These are phyloP conservation scores for Trichoderma reesei DNA, from an alignment of 495 filamentous ascomycete genomes.

Conservation along the genomic window DNA sequence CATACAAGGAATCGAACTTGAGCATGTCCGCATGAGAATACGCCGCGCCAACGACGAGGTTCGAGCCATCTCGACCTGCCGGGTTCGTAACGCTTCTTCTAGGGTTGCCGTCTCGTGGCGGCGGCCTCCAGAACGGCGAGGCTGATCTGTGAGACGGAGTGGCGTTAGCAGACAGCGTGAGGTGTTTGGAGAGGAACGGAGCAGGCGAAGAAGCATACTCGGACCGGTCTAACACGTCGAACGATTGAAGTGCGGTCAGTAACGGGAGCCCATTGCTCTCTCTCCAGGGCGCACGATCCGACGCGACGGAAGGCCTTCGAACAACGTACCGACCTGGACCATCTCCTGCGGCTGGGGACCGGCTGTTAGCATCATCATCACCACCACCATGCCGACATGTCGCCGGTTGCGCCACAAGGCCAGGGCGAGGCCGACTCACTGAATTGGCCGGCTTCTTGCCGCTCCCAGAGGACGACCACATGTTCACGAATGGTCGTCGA, in stretches of 20 bases:
- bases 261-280: slow-evolving; percentile 5
- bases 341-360: slow-evolving; percentile 61
- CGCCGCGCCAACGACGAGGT: slow-evolving; percentile 82
- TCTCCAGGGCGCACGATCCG: neutral
- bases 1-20: slow-evolving; percentile 68
- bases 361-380: slow-evolving; percentile 23
- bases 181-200: neutral
- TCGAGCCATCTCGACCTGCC: slow-evolving; percentile 42
- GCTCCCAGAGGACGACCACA: slow-evolving; percentile 48
- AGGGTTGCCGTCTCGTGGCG: slow-evolving; percentile 38
- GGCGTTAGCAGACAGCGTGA: neutral
- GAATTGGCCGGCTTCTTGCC: slow-evolving; percentile 65
- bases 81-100: slow-evolving; percentile 30
- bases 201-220: slow-evolving; percentile 38
- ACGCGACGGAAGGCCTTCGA: neutral
- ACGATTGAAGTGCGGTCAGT: slow-evolving; percentile 14
- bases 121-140: slow-evolving; percentile 85
- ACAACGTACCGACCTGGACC: slow-evolving; percentile 86
- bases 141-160: slow-evolving; percentile 46
- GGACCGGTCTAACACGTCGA: slow-evolving; percentile 42
- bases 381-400: too few relatives aligned
- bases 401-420: slow-evolving; percentile 10
- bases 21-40: slow-evolving; percentile 95
- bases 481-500: slow-evolving; percentile 19
- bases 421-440: slow-evolving; percentile 39